Conservation (phyloP, 2,329 filamentous ascomycete species). For the Neocucurbitaria cava region DNA sequence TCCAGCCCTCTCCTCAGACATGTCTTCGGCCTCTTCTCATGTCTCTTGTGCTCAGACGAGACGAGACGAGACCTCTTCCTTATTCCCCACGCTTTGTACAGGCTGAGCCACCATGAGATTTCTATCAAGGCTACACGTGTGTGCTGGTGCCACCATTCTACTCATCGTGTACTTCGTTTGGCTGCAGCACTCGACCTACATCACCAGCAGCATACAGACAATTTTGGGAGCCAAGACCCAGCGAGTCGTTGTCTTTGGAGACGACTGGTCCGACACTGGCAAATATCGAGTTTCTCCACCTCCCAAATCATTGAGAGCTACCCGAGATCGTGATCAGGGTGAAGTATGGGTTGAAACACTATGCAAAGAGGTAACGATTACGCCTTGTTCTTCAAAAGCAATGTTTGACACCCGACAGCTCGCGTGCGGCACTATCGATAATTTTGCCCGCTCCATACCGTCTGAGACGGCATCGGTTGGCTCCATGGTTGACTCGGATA, state of each 20-base stretch:
- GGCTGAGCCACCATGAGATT: constrained; percentile 35
- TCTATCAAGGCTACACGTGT: constrained; percentile 38
- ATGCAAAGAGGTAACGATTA: constrained; percentile 43
- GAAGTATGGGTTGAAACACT: constrained; percentile 46
- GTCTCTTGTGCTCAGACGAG: constrained; percentile 1
- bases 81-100: not conserved
- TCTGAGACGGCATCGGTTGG: constrained; percentile 25
- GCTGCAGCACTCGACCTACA: constrained; percentile 33
- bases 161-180: constrained; percentile 42
- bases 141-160: constrained; percentile 31
- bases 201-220: constrained; percentile 36
- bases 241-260: constrained; percentile 48
- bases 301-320: constrained; percentile 21
- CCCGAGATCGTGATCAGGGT: constrained; percentile 39
- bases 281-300: constrained; percentile 43
- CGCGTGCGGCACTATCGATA: constrained; percentile 45
- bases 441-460: constrained; percentile 46
- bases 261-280: constrained; percentile 50
- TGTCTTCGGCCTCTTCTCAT: constrained; percentile 16
- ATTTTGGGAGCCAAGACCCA: constrained; percentile 37
- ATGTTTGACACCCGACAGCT: constrained; percentile 40
- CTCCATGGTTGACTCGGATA: constrained; percentile 40
- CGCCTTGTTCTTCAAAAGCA: not conserved
- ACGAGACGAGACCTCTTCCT: not conserved
- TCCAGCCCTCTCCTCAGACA: constrained; percentile 23